These are phyloP conservation scores for Leccinum subtestaceum DNA, from an alignment of 768 basidiomycete genomes.

Conservation along the genomic window DNA sequence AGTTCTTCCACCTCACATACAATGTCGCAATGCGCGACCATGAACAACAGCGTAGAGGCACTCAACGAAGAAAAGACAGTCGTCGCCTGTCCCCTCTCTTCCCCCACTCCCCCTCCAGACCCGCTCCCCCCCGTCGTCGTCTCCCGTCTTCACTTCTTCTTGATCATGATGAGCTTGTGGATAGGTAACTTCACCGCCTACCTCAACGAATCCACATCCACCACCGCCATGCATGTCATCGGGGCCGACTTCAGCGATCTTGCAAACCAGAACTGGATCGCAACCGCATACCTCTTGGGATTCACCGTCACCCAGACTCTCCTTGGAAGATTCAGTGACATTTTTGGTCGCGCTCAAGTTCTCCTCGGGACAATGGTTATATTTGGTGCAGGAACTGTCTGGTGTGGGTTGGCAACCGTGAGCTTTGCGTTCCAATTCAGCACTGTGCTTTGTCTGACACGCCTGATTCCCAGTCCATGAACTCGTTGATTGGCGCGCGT, in stretches of 20 bases:
- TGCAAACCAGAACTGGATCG: slow-evolving; percentile 35
- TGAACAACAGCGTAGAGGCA: slow-evolving; percentile 27
- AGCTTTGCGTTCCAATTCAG: slow-evolving; percentile 2
- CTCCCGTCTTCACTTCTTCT: slow-evolving; percentile 29
- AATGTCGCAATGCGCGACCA: slow-evolving; percentile 31
- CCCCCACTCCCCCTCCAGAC: slow-evolving; percentile 1
- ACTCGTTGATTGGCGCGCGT: slow-evolving; percentile 33
- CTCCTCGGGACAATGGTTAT: slow-evolving; percentile 36
- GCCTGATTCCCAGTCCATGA: slow-evolving; percentile 28
- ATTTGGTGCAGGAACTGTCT: slow-evolving; percentile 33
- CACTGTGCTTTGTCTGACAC: slow-evolving; percentile 6
- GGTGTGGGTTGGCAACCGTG: slow-evolving; percentile 34
- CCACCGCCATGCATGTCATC: slow-evolving; percentile 37
- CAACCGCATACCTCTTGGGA: slow-evolving; percentile 34
- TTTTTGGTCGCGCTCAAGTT: slow-evolving; percentile 34
- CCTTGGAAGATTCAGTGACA: slow-evolving; percentile 35
- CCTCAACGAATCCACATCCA: slow-evolving; percentile 34
- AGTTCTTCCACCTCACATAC: slow-evolving; percentile 27
- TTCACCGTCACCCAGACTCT: slow-evolving; percentile 37
- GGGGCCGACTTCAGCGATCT: slow-evolving; percentile 29
- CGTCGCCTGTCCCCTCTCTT: not conserved
- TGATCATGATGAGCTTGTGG: slow-evolving; percentile 35
- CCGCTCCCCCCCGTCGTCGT: slow-evolving; percentile 24
- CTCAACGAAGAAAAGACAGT: slow-evolving; percentile 26
- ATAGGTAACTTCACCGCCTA: slow-evolving; percentile 36